Evolutionary conservation across 768 basidiomycete species (phyloP), one percentile per base, ranked within the genome.

Genomic region (Serendipita sp.): DNA sequence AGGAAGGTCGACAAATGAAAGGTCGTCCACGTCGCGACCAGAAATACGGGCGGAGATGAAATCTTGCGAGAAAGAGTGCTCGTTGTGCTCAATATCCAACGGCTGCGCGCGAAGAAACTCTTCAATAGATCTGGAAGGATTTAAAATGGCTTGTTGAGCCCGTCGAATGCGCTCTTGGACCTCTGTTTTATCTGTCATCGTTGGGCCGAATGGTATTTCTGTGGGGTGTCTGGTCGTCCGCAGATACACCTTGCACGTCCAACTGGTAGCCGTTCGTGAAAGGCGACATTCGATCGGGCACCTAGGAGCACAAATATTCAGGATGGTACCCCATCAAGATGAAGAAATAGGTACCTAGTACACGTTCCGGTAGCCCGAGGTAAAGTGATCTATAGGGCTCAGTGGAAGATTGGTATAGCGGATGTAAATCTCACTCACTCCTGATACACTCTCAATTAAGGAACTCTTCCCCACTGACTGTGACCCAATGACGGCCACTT

Each of bases 401-500:
- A 11, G 28, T 22, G 4, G 9, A 13, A 4, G 17, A 14, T 28
- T 13, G 4, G n/a, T 3, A 31, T 9, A 24, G 87, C 87, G 0
- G 84, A n/a, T n/a, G n/a, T n/a, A n/a, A n/a, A n/a, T 84, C 45
- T 81, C 84, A 58, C 53, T 26, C 31, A 58, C 53, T 30, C 67
- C 62, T 0, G 85, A 86, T 45, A 89, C 87, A 0, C 84, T 79
- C 66, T 89, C 86, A 11, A 89, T 88, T 3, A 88, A 75, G 0
- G 86, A 88, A 0, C 85, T 86, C 67, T 88, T 88, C 0, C 87
- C 87, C 0, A 84, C 84, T 45, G 82, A 85, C 66, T 89, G 87
- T 1, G 76, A 78, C 0, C 87, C 86, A 20, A 87, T 79, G 44
- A 88, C 87, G 0, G 81, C 83, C 33, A 89, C 86, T 65, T 82